These are phyloP conservation scores for Flaveria floridana DNA, from an alignment of 140 eudicot species.

Conservation along the genomic window DNA sequence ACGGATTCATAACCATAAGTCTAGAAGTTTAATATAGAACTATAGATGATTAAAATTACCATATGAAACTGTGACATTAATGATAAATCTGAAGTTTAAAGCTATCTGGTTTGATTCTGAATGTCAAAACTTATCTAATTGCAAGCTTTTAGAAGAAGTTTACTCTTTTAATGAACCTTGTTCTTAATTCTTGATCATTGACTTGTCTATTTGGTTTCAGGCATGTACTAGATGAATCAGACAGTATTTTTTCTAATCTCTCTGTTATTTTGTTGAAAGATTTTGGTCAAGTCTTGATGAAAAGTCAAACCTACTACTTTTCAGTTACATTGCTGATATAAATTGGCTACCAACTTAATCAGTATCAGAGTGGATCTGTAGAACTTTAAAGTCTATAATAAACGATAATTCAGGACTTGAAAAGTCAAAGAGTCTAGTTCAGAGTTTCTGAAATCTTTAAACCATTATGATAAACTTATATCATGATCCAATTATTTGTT, in stretches of 20 bases:
- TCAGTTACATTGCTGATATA: background rate
- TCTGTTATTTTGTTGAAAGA: constrained; percentile 4
- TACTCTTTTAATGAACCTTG: constrained; percentile 9
- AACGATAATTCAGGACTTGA: background rate
- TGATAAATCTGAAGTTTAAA: background rate
- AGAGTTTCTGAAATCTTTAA: background rate
- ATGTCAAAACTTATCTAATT: constrained; percentile 19
- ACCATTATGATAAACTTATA: constrained; percentile 6
- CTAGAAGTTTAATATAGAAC: background rate
- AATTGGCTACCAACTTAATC: background rate
- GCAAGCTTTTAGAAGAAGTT: constrained; percentile 5
- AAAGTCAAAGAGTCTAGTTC: background rate
- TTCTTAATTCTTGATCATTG: constrained; percentile 23
- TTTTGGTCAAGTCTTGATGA: constrained; percentile 12
- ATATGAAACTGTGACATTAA: background rate
- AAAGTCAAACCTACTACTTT: constrained; percentile 27
- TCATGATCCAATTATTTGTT: constrained; percentile 15
- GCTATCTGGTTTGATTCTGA: background rate
- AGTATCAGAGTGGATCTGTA: background rate
- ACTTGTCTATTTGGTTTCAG: constrained; percentile 2
- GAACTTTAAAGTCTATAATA: background rate
- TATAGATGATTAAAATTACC: background rate
- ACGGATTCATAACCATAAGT: constrained; percentile 4
- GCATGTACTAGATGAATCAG: constrained; percentile 25
- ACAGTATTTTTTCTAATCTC: background rate